Evolutionary conservation across 2,329 filamentous ascomycete species (phyloP), one percentile per base, ranked within the genome.

Genomic region (Cladosporium sp.): DNA sequence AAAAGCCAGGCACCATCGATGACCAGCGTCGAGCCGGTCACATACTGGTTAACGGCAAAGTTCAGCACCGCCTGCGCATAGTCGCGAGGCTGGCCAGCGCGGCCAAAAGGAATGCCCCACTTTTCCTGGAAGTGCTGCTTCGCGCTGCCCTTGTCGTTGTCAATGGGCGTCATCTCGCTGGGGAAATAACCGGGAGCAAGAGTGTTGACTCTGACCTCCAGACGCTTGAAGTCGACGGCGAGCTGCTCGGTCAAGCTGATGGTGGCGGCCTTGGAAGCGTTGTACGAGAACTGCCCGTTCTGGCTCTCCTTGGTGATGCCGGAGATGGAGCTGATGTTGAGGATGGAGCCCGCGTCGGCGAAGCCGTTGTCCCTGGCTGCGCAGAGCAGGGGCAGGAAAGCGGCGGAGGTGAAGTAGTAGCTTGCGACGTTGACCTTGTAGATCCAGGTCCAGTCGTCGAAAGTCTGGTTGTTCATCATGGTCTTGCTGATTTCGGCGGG

Each of bases 1-100:
- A 75, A 62, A 59, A 91, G 73, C 68, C 87, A 82, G 0, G 87
- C 88, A 46, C 88, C 88, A 72, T 91, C 89, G 1, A 86, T 80
- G 3, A 89, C 77, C 56, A 90, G 78, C 21, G 88, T 82, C 64
- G 82, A 83, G 2, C 88, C 89, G 73, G 89, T 90, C 68, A 84
- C 80, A 75, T 89, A 91, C 12, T 85, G 82, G 52, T 84, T 82
- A 5, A 88, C 88, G 67, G 85, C 74, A 44, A 75, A 73, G 55
- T 72, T 80, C 49, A 88, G 80, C 29, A 84, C 83, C 21, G 87
- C 78, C 2, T 88, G 88, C 28, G 89, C 81, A 67, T 75, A 81
- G 74, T 26, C 78, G 76, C 68, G 78, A 79, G 52, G 80, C 66
- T 57, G 77, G 71, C 52, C 78, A 74, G 55, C 79, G 75, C 69